Evolutionary conservation across 2,329 filamentous ascomycete species (phyloP).

Genomic region (Elsinoe fawcettii): DNA sequence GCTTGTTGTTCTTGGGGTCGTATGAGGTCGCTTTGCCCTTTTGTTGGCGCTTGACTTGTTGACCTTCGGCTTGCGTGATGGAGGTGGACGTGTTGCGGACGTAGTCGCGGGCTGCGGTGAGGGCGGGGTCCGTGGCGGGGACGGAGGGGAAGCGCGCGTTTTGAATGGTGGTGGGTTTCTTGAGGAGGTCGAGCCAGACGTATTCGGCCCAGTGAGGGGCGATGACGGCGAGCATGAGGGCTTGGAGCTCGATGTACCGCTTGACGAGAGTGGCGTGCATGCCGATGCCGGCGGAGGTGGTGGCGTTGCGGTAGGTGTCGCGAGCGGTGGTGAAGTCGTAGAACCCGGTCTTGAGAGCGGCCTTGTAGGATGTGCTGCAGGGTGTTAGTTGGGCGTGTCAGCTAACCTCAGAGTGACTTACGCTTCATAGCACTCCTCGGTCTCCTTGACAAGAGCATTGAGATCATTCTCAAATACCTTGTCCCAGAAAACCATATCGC

Average conservation of each 20-base stretch:
- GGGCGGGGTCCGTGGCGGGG: constrained; percentile 54
- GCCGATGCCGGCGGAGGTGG: constrained; percentile 65
- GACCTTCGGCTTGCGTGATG: constrained; percentile 78
- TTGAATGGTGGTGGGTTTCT: constrained; percentile 68
- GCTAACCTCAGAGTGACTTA: constrained; percentile 30
- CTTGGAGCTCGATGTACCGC: constrained; percentile 80
- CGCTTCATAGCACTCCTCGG: constrained; percentile 68
- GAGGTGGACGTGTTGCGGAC: constrained; percentile 65
- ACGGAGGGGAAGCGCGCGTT: constrained; percentile 67
- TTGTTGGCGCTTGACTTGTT: constrained; percentile 76
- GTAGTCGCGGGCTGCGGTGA: constrained; percentile 76
- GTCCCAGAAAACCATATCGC: constrained; percentile 71
- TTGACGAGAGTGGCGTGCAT: constrained; percentile 78
- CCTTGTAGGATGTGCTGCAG: constrained; percentile 63
- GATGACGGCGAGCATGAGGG: constrained; percentile 71
- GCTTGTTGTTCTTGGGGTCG: constrained; percentile 87
- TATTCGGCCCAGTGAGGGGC: constrained; percentile 93
- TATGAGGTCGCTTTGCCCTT: constrained; percentile 84
- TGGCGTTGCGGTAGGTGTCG: constrained; percentile 83
- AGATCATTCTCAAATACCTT: constrained; percentile 89
- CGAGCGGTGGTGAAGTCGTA: constrained; percentile 87
- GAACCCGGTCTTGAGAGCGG: constrained; percentile 73
- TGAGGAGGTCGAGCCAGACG: constrained; percentile 85
- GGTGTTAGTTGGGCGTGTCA: constrained; percentile 20
- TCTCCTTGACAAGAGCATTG: constrained; percentile 71